Base-by-base conservation (phyloP, 495 filamentous ascomycete species). In the Penicillium herquei region DNA sequence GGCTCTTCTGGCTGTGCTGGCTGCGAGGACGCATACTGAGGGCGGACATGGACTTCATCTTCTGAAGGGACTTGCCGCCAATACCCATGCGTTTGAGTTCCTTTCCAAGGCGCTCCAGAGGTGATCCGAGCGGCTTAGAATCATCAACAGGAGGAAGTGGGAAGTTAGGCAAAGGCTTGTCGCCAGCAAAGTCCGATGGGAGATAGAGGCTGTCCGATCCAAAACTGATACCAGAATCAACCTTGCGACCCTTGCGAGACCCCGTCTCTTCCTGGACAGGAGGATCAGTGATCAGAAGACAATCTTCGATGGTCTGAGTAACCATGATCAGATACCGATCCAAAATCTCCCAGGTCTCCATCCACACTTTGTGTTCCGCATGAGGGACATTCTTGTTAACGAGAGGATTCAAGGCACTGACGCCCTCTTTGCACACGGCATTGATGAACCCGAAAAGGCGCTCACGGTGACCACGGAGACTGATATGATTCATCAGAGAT, bases 391-490 rank as follows among this genome's bases (percentile, higher is more conserved):
- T n/a, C n/a, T n/a, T n/a, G n/a, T n/a, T n/a, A 50, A 84, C 76
- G 26, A 90, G 67, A 18, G 75, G 78, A 11, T 81, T 68, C 39
- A 91, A 71, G 45, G 86, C 71, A 12, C 62, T 64, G 8, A 76
- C 73, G 39, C 86, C 87, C 54, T 82, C 79, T 53, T 75, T 77
- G 51, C 86, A 81, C 26, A 87, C 81, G 16, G 65, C 75, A 31
- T 74, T 76, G 60, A 90, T 88, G 59, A 84, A 88, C 3, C 76
- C 72, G 74, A 88, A 89, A 65, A 88, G 89, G 1, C 78, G 79
- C 41, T 83, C 77, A 7, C 87, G 83, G 56, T 90, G 85, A 6
- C 71, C 65, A 39, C 74, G 73, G 18, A 89, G 77, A 3, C 81
- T 73, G 3, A 74, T 62, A 5, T 73, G 67, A 6, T 81, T 84